Percentiles rank a stretch among this genome's conserved stretches.
These are phyloP conservation scores for Malassezia cuniculi DNA, from an alignment of 1,284 basidiomycete species.

Conservation along the genomic window DNA sequence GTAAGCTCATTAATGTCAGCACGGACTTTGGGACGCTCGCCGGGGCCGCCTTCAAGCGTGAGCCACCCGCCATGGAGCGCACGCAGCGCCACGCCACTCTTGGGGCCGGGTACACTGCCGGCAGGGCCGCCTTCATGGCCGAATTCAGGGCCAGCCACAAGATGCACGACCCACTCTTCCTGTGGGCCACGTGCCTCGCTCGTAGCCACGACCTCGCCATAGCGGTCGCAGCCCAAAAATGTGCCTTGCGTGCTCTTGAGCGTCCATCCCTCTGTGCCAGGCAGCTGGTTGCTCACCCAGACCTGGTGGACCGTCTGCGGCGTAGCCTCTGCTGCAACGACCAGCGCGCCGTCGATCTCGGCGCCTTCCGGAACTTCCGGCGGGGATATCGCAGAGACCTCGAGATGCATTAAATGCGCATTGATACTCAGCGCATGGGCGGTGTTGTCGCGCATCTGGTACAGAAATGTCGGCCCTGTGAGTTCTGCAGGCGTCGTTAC, in stretches of 20 bases:
- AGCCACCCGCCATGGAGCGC: slow-evolving; percentile 24
- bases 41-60: slow-evolving; percentile 17
- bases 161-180: slow-evolving; percentile 27
- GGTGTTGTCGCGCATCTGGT: slow-evolving; percentile 2
- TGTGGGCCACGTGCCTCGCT: slow-evolving; percentile 35
- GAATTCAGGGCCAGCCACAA: background rate
- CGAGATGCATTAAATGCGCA: slow-evolving; percentile 4
- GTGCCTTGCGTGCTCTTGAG: slow-evolving; percentile 31
- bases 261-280: slow-evolving; percentile 18
- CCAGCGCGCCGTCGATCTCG: slow-evolving; percentile 8
- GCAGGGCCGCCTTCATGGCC: background rate
- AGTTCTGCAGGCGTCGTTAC: slow-evolving; percentile 4
- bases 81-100: slow-evolving; percentile 11
- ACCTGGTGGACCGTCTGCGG: slow-evolving; percentile 35
- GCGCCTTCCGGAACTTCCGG: slow-evolving; percentile 1
- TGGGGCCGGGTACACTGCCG: background rate
- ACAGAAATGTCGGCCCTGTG: slow-evolving; percentile 7
- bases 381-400: slow-evolving; percentile 4
- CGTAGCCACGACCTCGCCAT: slow-evolving; percentile 18
- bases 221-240: slow-evolving; percentile 24
- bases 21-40: slow-evolving; percentile 15
- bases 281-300: slow-evolving; percentile 22
- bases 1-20: slow-evolving; percentile 17
- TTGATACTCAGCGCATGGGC: slow-evolving; percentile 7
- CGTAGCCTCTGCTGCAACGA: slow-evolving; percentile 10